These are phyloP conservation scores for Vanilla planifolia DNA, from an alignment of 106 monocot species.

Conservation along the genomic window DNA sequence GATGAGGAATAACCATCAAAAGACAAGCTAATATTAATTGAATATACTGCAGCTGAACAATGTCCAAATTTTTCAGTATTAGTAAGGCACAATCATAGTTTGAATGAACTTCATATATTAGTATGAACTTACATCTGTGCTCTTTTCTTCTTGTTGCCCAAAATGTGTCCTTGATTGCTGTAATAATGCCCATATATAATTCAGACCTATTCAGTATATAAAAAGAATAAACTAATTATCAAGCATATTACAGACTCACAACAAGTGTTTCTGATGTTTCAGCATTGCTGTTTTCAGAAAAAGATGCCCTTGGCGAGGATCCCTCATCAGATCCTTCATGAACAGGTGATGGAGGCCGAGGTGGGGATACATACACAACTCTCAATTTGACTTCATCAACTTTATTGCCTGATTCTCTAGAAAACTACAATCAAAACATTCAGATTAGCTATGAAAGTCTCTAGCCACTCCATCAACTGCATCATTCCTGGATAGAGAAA, in stretches of 20 bases:
- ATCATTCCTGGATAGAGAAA: constrained; percentile 5
- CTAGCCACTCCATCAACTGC: too few relatives aligned
- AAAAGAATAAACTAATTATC: background rate
- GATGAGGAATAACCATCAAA: too few relatives aligned
- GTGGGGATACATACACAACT: constrained; percentile 63
- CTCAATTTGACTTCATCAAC: constrained; percentile 76
- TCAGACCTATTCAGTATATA: background rate
- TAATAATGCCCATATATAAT: constrained; percentile 9
- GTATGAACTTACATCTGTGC: constrained; percentile 43
- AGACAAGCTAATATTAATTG: too few relatives aligned
- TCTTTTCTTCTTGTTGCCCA: constrained; percentile 44
- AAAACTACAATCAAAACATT: constrained; percentile 34
- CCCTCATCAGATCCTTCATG: constrained; percentile 78
- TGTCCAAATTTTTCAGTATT: too few relatives aligned
- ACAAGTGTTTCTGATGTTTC: constrained; percentile 19
- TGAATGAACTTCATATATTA: too few relatives aligned
- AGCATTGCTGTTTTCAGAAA: constrained; percentile 26
- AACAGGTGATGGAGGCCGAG: constrained; percentile 74
- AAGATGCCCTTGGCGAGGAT: constrained; percentile 49
- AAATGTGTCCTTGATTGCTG: constrained; percentile 32
- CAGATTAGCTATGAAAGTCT: background rate
- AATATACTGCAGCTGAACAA: too few relatives aligned
- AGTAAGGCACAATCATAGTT: too few relatives aligned
- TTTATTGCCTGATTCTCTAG: constrained; percentile 63
- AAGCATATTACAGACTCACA: constrained; percentile 23